Conservation (phyloP, 805 yeast species). For the Lachancea kluyveri region DNA sequence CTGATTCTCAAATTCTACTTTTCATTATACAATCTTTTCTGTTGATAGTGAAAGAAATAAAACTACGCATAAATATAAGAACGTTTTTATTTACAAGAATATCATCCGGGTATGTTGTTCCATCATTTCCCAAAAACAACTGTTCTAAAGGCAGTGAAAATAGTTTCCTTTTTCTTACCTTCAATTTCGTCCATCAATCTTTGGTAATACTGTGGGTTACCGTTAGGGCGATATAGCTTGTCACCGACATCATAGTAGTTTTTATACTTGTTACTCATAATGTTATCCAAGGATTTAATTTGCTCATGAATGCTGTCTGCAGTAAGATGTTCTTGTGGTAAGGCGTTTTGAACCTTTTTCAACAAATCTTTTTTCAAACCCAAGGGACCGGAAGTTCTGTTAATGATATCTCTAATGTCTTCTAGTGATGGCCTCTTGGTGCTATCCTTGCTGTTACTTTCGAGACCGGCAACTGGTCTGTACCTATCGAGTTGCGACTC, state of each 20-base stretch:
- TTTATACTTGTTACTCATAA: slow-evolving; percentile 55
- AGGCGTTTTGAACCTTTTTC: slow-evolving; percentile 35
- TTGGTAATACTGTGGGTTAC: slow-evolving; percentile 73
- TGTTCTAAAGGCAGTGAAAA: slow-evolving; percentile 62
- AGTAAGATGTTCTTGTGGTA: slow-evolving; percentile 45
- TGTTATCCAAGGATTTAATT: slow-evolving; percentile 48
- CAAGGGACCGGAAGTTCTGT: slow-evolving; percentile 33
- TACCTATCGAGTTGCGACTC: slow-evolving; percentile 56
- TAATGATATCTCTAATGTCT: slow-evolving; percentile 34
- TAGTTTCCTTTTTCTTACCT: slow-evolving; percentile 64
- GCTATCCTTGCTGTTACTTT: slow-evolving; percentile 34
- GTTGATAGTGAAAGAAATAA: too few species aligned
- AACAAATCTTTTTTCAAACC: slow-evolving; percentile 44
- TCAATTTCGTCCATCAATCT: slow-evolving; percentile 63
- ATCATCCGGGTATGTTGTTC: too few species aligned
- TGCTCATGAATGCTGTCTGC: slow-evolving; percentile 46
- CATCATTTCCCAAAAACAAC: slow-evolving; percentile 65
- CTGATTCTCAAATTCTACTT: too few species aligned
- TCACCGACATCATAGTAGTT: slow-evolving; percentile 59
- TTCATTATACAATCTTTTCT: too few species aligned
- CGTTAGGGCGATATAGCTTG: slow-evolving; percentile 70
- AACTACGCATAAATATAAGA: too few species aligned
- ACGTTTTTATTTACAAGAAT: too few species aligned
- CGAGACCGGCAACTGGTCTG: slow-evolving; percentile 44
- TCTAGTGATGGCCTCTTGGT: slow-evolving; percentile 35